Conservation (phyloP, 1,284 basidiomycete species). For the Acaromyces ingoldii region DNA sequence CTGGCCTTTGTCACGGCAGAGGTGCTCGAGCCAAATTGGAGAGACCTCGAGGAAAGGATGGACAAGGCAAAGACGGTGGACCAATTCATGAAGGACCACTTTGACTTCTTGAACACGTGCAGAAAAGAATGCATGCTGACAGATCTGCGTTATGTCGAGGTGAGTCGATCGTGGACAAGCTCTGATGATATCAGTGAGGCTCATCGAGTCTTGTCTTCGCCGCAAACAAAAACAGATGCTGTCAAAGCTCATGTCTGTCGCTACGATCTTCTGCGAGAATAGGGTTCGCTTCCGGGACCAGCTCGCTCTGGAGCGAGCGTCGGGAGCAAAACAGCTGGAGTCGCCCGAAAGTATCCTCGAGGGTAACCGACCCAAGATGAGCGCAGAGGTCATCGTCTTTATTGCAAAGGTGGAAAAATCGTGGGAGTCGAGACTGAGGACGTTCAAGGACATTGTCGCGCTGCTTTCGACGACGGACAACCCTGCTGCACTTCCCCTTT, state of each 20-base stretch:
- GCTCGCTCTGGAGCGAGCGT: constrained; percentile 10
- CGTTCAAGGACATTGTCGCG: constrained; percentile 46
- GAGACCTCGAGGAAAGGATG: constrained; percentile 40
- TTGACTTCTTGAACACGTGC: constrained; percentile 46
- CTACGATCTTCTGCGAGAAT: constrained; percentile 40
- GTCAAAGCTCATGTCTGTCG: constrained; percentile 32
- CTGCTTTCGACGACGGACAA: constrained; percentile 49
- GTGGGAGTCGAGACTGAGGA: constrained; percentile 35
- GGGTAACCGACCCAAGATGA: constrained; percentile 7
- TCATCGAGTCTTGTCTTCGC: background rate
- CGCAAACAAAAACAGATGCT: constrained; percentile 16
- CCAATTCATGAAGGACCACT: constrained; percentile 49
- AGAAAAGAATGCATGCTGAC: constrained; percentile 50
- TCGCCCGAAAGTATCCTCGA: constrained; percentile 9
- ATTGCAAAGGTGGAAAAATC: constrained; percentile 28
- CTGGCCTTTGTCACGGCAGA: constrained; percentile 46
- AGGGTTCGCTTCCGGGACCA: constrained; percentile 34
- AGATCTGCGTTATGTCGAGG: constrained; percentile 36
- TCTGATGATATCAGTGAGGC: background rate
- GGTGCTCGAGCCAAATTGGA: constrained; percentile 48
- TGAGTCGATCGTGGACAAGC: constrained; percentile 7
- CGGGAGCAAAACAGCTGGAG: constrained; percentile 1
- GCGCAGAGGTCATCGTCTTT: constrained; percentile 14
- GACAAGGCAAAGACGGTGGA: constrained; percentile 44
- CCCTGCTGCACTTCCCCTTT: constrained; percentile 44